Evolutionary conservation across 495 filamentous ascomycete genomes (phyloP).

Genomic region (Penicillium canariense): DNA sequence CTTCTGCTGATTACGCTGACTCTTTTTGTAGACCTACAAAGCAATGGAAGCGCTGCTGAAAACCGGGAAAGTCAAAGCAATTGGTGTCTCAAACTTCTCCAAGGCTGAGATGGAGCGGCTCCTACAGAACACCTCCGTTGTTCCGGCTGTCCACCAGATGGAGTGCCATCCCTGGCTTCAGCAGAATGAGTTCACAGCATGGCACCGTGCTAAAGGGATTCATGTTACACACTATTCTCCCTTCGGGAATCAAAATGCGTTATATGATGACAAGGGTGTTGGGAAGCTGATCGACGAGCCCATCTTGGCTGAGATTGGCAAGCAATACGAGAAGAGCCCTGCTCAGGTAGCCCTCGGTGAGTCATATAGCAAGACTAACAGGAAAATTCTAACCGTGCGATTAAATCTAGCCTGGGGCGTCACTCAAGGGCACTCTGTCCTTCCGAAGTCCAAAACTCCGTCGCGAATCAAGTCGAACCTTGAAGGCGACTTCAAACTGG

Average conservation of each 20-base stretch:
- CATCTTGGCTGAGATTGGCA: slow-evolving; percentile 54
- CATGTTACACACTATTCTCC: slow-evolving; percentile 62
- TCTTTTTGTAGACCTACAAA: slow-evolving; percentile 42
- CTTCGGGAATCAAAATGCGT: slow-evolving; percentile 66
- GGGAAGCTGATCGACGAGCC: slow-evolving; percentile 60
- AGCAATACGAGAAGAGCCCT: slow-evolving; percentile 58
- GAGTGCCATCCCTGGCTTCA: slow-evolving; percentile 60
- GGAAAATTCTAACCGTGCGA: neutral
- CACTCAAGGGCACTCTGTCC: slow-evolving; percentile 54
- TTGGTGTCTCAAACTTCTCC: slow-evolving; percentile 77
- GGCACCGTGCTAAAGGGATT: slow-evolving; percentile 49
- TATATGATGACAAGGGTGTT: slow-evolving; percentile 40
- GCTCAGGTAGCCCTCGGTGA: slow-evolving; percentile 54
- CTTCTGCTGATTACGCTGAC: neutral
- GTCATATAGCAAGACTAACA: neutral
- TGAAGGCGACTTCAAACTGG: slow-evolving; percentile 55
- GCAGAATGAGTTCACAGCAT: slow-evolving; percentile 56
- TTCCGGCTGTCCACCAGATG: slow-evolving; percentile 63
- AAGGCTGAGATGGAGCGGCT: slow-evolving; percentile 62
- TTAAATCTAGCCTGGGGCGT: slow-evolving; percentile 55
- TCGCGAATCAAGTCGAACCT: slow-evolving; percentile 53
- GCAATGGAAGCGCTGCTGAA: slow-evolving; percentile 59
- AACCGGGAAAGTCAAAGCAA: slow-evolving; percentile 55
- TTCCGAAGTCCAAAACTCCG: slow-evolving; percentile 58
- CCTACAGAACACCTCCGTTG: slow-evolving; percentile 48